Evolutionary conservation across 805 yeast species (phyloP), one percentile per base, ranked within the genome.

Genomic region (Babjeviella inositovora): DNA sequence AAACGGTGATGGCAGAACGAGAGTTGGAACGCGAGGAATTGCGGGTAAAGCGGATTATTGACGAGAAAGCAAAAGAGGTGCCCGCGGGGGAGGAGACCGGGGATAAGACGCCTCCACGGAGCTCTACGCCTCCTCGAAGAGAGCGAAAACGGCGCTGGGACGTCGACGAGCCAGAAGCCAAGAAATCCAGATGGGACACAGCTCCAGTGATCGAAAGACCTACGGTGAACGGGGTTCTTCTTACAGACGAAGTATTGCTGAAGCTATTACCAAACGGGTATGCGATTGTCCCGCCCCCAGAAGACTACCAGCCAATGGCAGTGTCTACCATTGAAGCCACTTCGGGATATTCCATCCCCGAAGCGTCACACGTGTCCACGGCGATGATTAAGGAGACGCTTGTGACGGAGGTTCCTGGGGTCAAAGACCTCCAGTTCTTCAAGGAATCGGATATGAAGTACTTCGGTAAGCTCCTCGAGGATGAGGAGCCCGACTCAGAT

Each of bases 401-500:
- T 13, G 57, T 70, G 2, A 47, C 64, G 3, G 72, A 70, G 12
- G 54, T 73, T 2, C 76, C 84, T 0, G 82, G 73, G 0, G 58
- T 71, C 0, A 57, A 59, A 18, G 84, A 76, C 15, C 41, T 82
- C 8, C 72, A 68, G 36, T 71, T 53, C 38, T 71, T 80, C 45
- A 77, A 70, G 34, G 72, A 69, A 17, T 67, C 70, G 18, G 96
- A 85, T 41, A 53, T 63, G 41, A 65, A 66, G 38, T 64, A 73
- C 36, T 84, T 85, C 43, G 73, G 76, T 1, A 64, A 65, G 29
- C 56, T 79, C 7, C 39, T 71, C 3, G 45, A 49, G 13, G 38
- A 45, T 1, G 45, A 45, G 2, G n/a, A n/a, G n/a, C n/a, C n/a
- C n/a, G n/a, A n/a, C n/a, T n/a, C n/a, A n/a, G n/a, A n/a, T n/a